A percentile compares a stretch with the other conserved stretches of the same genome.
These are phyloP conservation scores for Lumnitzera littorea DNA, from an alignment of 345 rosid species.

Conservation along the genomic window DNA sequence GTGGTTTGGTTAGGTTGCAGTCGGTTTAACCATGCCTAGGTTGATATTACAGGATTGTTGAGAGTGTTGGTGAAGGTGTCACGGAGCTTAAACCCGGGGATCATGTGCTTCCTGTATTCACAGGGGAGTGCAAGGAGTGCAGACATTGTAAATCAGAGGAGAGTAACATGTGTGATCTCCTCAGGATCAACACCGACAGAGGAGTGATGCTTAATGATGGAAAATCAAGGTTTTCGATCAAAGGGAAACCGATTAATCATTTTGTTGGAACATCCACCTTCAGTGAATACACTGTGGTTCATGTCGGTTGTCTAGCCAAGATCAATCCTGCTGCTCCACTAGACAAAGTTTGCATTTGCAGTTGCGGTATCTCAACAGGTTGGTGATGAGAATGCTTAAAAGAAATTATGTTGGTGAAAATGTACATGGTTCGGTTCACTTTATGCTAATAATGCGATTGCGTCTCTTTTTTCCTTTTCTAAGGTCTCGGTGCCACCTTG, in stretches of 20 bases:
- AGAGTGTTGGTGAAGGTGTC: conserved; percentile 38
- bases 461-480: neutral
- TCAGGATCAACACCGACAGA: conserved; percentile 23
- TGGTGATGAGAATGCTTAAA: neutral
- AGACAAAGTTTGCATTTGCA: conserved; percentile 35
- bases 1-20: neutral
- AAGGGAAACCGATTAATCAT: conserved; percentile 23
- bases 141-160: conserved; percentile 30
- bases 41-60: conserved; percentile 24
- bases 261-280: conserved; percentile 32
- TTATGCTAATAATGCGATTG: neutral
- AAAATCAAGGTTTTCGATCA: conserved; percentile 25
- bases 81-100: conserved; percentile 28
- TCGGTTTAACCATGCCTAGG: neutral
- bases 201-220: conserved; percentile 38
- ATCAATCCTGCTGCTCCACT: conserved; percentile 29
- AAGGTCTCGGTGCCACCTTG: conserved; percentile 35
- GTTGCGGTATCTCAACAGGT: conserved; percentile 38
- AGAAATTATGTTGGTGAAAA: too few relatives aligned
- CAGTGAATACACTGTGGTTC: conserved; percentile 26
- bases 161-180: conserved; percentile 35
- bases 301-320: conserved; percentile 29
- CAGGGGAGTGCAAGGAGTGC: conserved; percentile 38
- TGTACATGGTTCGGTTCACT: neutral
- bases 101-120: conserved; percentile 41